These are phyloP conservation scores for Backusella tarrabulga DNA, from an alignment of 192 early-diverging fungal genomes.

Conservation along the genomic window DNA sequence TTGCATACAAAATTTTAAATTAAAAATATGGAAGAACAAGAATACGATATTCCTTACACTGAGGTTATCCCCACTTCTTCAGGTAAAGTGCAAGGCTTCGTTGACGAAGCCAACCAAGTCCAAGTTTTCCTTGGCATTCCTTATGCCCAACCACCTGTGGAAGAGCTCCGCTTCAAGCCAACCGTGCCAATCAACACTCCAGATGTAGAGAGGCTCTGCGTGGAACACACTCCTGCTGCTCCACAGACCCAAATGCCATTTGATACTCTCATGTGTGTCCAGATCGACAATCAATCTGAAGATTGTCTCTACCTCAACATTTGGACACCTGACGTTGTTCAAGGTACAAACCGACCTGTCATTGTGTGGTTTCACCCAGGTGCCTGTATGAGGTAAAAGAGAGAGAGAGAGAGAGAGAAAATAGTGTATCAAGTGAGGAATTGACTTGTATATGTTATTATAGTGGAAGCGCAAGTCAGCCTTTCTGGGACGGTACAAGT, in stretches of 20 bases:
- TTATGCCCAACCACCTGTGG: conserved; percentile 45
- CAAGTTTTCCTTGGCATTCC: conserved; percentile 47
- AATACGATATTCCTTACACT: neutral
- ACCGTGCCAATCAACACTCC: conserved; percentile 34
- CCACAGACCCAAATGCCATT: conserved; percentile 33
- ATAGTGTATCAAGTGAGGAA: too few species aligned
- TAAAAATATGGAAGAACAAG: neutral
- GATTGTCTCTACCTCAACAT: conserved; percentile 58
- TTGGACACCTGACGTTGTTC: conserved; percentile 38
- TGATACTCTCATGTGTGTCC: conserved; percentile 28
- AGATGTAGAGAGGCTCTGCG: neutral
- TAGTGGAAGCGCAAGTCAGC: conserved; percentile 35
- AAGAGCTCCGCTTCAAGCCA: conserved; percentile 40
- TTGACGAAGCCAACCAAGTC: conserved; percentile 24
- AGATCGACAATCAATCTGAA: conserved; percentile 40
- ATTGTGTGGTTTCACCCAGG: conserved; percentile 64
- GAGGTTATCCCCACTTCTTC: neutral
- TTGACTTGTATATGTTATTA: neutral
- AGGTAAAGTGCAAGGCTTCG: conserved; percentile 14
- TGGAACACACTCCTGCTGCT: conserved; percentile 10
- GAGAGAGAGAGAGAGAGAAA: too few species aligned
- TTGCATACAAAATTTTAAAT: too few species aligned
- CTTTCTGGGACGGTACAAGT: conserved; percentile 44
- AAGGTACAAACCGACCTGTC: conserved; percentile 47
- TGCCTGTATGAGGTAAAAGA: conserved; percentile 38